Conservation (phyloP, 306 rosid genomes). For the Quercus parvula region DNA sequence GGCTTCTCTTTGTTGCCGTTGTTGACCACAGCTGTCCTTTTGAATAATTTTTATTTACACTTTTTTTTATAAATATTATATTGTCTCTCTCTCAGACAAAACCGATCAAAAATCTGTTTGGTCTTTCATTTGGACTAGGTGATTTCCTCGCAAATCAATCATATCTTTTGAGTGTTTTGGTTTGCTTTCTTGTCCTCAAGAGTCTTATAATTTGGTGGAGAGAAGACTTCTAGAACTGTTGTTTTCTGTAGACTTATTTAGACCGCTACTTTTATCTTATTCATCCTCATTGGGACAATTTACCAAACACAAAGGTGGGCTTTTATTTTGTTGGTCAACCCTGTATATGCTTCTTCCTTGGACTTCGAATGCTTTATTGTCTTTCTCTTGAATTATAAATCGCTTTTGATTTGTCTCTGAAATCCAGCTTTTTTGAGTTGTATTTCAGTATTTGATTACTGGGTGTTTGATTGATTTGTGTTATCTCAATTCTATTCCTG, state of each 20-base stretch:
- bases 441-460: slow-evolving; percentile 3
- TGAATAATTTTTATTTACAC: not conserved
- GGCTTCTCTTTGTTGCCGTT: slow-evolving; percentile 22
- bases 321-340: slow-evolving; percentile 13
- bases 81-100: not conserved
- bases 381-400: not conserved
- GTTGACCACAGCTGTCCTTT: slow-evolving; percentile 30
- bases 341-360: not conserved
- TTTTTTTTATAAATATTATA: not conserved
- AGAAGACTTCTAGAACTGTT: not conserved
- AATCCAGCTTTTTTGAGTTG: not conserved
- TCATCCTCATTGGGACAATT: not conserved
- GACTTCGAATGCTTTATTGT: not conserved
- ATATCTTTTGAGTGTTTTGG: not conserved
- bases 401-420: slow-evolving; percentile 4
- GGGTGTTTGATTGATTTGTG: slow-evolving; percentile 15
- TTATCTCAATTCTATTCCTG: not conserved
- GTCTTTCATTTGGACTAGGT: not conserved
- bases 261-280: not conserved
- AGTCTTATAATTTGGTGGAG: not conserved
- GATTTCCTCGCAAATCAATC: not conserved
- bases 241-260: not conserved
- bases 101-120: not conserved
- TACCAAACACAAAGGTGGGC: slow-evolving; percentile 7
- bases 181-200: not conserved